Evolutionary conservation across 2,329 filamentous ascomycete species (phyloP).

Genomic region (Fusarium pseudoanthophilum): DNA sequence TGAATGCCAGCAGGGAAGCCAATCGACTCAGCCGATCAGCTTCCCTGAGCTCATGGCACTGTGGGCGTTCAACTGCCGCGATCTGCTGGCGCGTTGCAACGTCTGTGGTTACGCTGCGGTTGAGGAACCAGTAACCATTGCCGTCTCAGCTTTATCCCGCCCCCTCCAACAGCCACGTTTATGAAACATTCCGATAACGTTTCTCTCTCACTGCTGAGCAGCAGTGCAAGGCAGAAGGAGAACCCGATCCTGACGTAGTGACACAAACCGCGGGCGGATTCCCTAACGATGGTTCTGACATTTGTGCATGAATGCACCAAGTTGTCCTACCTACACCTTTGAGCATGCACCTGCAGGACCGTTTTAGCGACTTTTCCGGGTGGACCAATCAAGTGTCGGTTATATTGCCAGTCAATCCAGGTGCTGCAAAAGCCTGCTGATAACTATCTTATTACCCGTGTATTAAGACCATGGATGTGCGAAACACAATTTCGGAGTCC

Average conservation of each 20-base stretch:
- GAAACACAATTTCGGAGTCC: conserved; percentile 46
- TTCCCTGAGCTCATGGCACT: conserved; percentile 36
- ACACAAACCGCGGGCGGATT: conserved; percentile 25
- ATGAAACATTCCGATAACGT: conserved; percentile 26
- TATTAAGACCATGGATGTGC: conserved; percentile 44
- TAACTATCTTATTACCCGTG: conserved; percentile 42
- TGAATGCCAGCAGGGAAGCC: conserved; percentile 33
- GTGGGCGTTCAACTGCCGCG: conserved; percentile 45
- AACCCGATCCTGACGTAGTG: conserved; percentile 22
- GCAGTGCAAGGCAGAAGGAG: neutral
- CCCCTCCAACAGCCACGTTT: conserved; percentile 7
- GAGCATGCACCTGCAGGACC: conserved; percentile 44
- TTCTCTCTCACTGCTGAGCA: conserved; percentile 3
- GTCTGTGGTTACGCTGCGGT: conserved; percentile 39
- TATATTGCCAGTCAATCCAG: conserved; percentile 13
- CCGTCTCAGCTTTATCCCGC: conserved; percentile 15
- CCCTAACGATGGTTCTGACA: conserved; percentile 30
- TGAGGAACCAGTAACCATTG: conserved; percentile 32
- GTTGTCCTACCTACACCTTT: conserved; percentile 36
- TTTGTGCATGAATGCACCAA: conserved; percentile 36
- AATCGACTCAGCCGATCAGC: conserved; percentile 25
- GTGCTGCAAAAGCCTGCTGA: conserved; percentile 37
- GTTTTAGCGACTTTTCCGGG: conserved; percentile 41
- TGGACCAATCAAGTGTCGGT: conserved; percentile 33
- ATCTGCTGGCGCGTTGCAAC: conserved; percentile 41